Conservation (phyloP, 352 stramenopile species). For the Pythium rishiriense region DNA sequence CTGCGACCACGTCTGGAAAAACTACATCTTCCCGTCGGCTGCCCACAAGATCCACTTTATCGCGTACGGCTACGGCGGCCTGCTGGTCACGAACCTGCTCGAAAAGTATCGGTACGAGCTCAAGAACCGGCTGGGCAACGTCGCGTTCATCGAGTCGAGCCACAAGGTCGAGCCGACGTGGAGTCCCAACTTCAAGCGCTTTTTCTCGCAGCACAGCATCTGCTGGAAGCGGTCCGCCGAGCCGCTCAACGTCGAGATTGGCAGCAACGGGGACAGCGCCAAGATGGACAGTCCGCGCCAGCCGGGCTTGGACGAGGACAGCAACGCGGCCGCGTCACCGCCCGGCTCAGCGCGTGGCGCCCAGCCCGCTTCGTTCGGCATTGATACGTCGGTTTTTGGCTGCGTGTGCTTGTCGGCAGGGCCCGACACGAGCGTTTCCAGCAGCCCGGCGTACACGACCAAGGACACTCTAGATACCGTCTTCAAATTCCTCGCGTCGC, state of each 20-base stretch:
- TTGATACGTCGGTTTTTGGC: conserved; percentile 48
- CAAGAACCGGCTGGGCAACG: conserved; percentile 78
- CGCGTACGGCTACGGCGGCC: conserved; percentile 82
- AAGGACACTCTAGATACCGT: conserved; percentile 72
- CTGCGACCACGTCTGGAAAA: conserved; percentile 85
- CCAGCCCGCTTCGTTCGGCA: not conserved
- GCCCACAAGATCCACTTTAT: conserved; percentile 90
- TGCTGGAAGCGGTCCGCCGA: conserved; percentile 74
- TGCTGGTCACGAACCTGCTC: conserved; percentile 78
- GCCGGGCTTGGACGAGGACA: conserved; percentile 15
- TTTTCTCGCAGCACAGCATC: conserved; percentile 79
- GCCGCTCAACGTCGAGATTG: conserved; percentile 54
- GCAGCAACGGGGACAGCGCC: conserved; percentile 10
- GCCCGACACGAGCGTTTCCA: conserved; percentile 44
- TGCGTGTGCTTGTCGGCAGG: conserved; percentile 81
- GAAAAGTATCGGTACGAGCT: conserved; percentile 79
- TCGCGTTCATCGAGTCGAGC: conserved; percentile 88
- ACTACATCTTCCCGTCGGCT: conserved; percentile 80
- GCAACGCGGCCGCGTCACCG: conserved; percentile 11
- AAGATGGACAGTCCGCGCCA: conserved; percentile 6
- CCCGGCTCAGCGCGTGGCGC: conserved; percentile 22
- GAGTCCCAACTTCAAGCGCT: conserved; percentile 73
- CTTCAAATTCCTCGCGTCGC: conserved; percentile 78
- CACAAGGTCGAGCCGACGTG: conserved; percentile 78
- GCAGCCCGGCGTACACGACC: conserved; percentile 71